Evolutionary conservation across 331 rosid genomes (phyloP), one percentile per base, ranked within the genome.

Genomic region (Malus hybrid): DNA sequence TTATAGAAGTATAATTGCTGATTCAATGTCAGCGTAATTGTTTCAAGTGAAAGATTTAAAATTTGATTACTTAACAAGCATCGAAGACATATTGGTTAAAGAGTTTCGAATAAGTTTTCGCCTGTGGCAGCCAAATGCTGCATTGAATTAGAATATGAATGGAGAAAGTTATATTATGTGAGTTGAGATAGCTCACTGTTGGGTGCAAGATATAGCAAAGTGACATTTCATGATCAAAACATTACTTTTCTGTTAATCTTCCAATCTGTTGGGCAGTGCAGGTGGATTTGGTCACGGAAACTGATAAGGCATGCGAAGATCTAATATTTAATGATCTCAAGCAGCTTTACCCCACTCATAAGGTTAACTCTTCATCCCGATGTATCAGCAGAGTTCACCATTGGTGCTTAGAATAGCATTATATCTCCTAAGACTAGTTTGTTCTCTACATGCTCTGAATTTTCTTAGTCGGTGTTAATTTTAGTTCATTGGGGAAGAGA

Each of bases 211-310:
- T 60, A 12, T 60, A 24, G 63, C 48, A 31, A 52, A 52, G 2
- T 5, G 7, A 29, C 6, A 39, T 32, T 54, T 31, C 33, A 10
- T 19, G 6, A 15, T 76, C 39, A 28, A 19, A 27, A 18, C 14
- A 28, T 31, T 54, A 14, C 22, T 48, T 15, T 50, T 10, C 20
- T 52, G 14, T 20, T 31, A 12, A 71, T 71, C 52, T 18, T 74
- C 27, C 44, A 54, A 11, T 54, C 74, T 62, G 13, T 62, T 82
- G 81, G 74, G 79, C 59, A 76, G 65, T 69, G 61, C 83, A 94
- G 97, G 97, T 92, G 78, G 99, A 94, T 86, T 87, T 94, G 91
- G 99, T 92, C 74, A 94, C 99, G 6, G 99, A 89, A 86, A 92
- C 99, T 79, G 99, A 94, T 74, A 94, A 94, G 90, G 97, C 95